Percentiles rank a stretch among this genome's conserved stretches.
phyloP scores from a whole-genome alignment of 108 stramenopile genomes.

The Mediolabrus comicus region DNA sequence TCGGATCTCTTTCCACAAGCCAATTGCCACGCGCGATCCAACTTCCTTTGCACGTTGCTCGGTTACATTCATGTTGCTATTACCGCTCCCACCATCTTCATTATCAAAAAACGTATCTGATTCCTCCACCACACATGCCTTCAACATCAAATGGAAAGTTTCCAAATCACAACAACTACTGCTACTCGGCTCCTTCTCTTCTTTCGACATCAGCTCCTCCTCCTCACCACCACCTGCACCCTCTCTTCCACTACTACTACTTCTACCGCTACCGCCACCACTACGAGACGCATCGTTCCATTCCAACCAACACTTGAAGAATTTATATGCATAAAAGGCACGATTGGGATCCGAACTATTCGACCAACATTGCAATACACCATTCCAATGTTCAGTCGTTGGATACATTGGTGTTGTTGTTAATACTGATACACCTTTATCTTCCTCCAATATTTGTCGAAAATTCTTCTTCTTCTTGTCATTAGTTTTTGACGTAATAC shows the following conservation, averaged over 20 bases:
- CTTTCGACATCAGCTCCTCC: no score
- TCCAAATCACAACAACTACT: background rate
- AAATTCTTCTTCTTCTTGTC: no score
- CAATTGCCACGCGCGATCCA: constrained; percentile 31
- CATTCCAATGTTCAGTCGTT: constrained; percentile 32
- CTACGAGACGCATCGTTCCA: constrained; percentile 6
- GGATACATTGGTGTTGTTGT: constrained; percentile 9
- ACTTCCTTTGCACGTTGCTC: constrained; percentile 6
- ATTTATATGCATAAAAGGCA: constrained; percentile 22
- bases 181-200: no score
- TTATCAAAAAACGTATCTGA: background rate
- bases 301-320: constrained; percentile 22
- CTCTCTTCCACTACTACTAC: background rate
- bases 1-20: constrained; percentile 19
- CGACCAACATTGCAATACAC: constrained; percentile 40
- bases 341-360: constrained; percentile 28
- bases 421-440: background rate
- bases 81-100: background rate
- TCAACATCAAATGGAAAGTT: constrained; percentile 11
- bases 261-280: background rate
- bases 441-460: no score
- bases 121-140: constrained; percentile 14
- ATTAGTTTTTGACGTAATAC: background rate
- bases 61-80: background rate
- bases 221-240: background rate